Percentiles rank a stretch among this genome's conserved stretches.
These are phyloP conservation scores for Clarireedia hainanense DNA, from an alignment of 2,329 filamentous ascomycete species.

Conservation along the genomic window DNA sequence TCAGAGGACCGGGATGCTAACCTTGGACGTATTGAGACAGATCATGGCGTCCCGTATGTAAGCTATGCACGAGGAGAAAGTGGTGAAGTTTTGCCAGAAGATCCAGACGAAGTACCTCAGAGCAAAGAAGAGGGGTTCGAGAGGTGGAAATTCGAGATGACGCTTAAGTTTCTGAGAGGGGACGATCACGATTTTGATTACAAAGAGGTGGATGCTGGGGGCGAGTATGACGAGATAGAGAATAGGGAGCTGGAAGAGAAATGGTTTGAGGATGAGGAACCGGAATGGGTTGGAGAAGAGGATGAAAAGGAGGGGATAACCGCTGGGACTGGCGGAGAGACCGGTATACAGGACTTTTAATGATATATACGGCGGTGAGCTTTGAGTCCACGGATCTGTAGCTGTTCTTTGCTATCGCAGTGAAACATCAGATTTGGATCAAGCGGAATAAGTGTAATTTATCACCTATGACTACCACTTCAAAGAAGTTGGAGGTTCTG, in stretches of 20 bases:
- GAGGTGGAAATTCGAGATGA: conserved; percentile 30
- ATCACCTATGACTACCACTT: too few species aligned
- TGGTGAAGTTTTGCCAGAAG: conserved; percentile 26
- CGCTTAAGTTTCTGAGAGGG: conserved; percentile 28
- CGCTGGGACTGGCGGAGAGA: conserved; percentile 22
- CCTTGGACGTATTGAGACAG: neutral
- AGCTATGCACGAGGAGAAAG: conserved; percentile 21
- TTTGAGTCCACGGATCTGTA: neutral
- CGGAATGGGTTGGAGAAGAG: conserved; percentile 23
- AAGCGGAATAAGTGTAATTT: too few species aligned
- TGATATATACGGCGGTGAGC: neutral
- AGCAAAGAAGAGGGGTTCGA: conserved; percentile 29
- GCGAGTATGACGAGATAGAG: conserved; percentile 28
- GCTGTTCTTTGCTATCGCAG: too few species aligned
- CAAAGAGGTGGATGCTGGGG: conserved; percentile 25
- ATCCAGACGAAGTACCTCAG: conserved; percentile 26
- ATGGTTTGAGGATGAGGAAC: conserved; percentile 32
- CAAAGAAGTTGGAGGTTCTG: too few species aligned
- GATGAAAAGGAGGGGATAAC: conserved; percentile 12
- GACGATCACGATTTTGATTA: conserved; percentile 31
- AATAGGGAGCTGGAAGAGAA: conserved; percentile 27
- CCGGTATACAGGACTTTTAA: conserved; percentile 30
- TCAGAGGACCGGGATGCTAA: neutral
- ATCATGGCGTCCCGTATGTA: conserved; percentile 17
- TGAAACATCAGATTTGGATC: too few species aligned